These are phyloP conservation scores for Nannochloropsis gaditana DNA, from an alignment of 108 stramenopile genomes.

Conservation along the genomic window DNA sequence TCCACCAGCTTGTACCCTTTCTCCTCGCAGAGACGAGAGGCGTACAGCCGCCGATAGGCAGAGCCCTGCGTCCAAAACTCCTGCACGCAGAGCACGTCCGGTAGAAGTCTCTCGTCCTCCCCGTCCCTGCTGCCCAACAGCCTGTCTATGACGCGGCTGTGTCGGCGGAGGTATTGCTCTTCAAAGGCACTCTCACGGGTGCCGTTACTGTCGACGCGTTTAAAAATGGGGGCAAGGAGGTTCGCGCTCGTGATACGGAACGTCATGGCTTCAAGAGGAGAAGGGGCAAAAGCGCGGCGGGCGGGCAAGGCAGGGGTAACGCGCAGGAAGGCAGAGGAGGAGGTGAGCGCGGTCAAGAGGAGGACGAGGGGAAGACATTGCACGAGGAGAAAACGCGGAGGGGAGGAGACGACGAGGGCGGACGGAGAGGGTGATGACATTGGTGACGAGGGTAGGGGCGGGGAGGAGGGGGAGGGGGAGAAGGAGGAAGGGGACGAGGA, in stretches of 20 bases:
- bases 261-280: constrained; percentile 7
- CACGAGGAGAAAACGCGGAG: neutral
- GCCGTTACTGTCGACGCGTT: neutral
- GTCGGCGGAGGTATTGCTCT: constrained; percentile 3
- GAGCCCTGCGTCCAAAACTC: constrained; percentile 22
- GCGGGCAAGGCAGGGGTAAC: neutral
- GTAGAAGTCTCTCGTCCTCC: neutral
- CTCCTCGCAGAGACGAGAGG: neutral
- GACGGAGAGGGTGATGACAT: too few relatives aligned
- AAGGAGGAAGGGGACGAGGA: neutral
- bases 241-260: constrained; percentile 14
- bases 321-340: neutral
- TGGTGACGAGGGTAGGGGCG: neutral
- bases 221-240: constrained; percentile 22
- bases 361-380: neutral
- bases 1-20: constrained; percentile 7
- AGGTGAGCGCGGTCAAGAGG: neutral
- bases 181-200: neutral
- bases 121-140: neutral
- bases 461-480: neutral
- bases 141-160: neutral
- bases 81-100: constrained; percentile 26
- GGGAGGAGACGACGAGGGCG: neutral
- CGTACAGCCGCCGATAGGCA: neutral
- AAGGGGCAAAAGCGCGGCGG: neutral